These are phyloP conservation scores for Xylaria arbuscula DNA, from an alignment of 2,329 filamentous ascomycete genomes.

Conservation along the genomic window DNA sequence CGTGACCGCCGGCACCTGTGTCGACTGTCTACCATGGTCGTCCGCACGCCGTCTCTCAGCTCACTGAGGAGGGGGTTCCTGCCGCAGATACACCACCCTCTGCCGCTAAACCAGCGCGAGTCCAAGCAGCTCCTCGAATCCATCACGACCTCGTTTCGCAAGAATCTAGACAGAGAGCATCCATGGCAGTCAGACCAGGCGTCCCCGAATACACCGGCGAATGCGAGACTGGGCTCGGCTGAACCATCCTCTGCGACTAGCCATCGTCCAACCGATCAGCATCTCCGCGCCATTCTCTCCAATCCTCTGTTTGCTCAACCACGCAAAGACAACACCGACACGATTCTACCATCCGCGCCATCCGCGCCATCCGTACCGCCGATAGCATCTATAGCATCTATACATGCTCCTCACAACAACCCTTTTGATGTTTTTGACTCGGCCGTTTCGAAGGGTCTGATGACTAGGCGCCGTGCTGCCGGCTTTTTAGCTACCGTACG, in stretches of 20 bases:
- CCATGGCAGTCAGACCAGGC: constrained; percentile 55
- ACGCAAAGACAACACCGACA: constrained; percentile 24
- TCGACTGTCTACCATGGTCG: constrained; percentile 41
- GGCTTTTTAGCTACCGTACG: constrained; percentile 64
- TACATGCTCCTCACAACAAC: constrained; percentile 53
- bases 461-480: constrained; percentile 64
- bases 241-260: constrained; percentile 32
- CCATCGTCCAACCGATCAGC: constrained; percentile 58
- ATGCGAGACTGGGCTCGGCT: background rate
- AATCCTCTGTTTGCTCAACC: constrained; percentile 65
- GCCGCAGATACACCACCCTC: constrained; percentile 62
- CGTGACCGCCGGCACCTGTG: constrained; percentile 6
- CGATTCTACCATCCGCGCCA: background rate
- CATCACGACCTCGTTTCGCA: constrained; percentile 67
- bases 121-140: constrained; percentile 66
- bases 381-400: constrained; percentile 14
- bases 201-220: constrained; percentile 21
- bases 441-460: constrained; percentile 66
- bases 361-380: background rate
- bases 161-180: constrained; percentile 68
- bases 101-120: constrained; percentile 62
- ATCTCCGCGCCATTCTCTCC: constrained; percentile 66
- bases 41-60: constrained; percentile 52
- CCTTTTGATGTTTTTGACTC: constrained; percentile 67
- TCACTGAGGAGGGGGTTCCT: constrained; percentile 56